A percentile compares a stretch with the other conserved stretches of the same genome.
phyloP scores from a whole-genome alignment of 306 rosid genomes.

The Acacia acuminata region DNA sequence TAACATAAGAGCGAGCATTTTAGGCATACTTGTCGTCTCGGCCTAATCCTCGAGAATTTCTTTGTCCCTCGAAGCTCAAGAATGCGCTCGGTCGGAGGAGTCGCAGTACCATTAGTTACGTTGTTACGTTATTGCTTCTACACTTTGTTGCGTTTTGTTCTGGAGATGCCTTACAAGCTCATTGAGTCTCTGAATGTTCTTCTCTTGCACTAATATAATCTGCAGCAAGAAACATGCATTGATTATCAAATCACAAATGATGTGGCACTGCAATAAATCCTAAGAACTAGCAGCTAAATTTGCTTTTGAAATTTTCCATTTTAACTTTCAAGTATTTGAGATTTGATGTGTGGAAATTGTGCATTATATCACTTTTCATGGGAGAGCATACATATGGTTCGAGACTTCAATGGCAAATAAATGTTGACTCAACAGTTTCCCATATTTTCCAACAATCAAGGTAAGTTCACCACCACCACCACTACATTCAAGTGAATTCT shows the following conservation, averaged over 20 bases:
- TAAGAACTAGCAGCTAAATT: too few relatives aligned
- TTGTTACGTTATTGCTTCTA: slow-evolving; percentile 44
- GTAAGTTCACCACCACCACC: not conserved
- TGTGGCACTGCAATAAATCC: too few relatives aligned
- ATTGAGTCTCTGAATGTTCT: slow-evolving; percentile 62
- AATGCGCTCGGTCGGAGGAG: slow-evolving; percentile 39
- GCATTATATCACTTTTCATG: too few relatives aligned
- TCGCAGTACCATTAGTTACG: slow-evolving; percentile 38
- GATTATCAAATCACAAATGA: too few relatives aligned
- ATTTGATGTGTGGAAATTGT: too few relatives aligned
- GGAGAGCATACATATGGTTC: too few relatives aligned
- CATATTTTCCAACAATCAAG: not conserved
- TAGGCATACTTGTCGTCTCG: slow-evolving; percentile 2
- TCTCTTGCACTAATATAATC: slow-evolving; percentile 80
- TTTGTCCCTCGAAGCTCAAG: slow-evolving; percentile 49
- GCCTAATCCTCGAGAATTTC: slow-evolving; percentile 48
- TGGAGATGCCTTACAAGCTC: slow-evolving; percentile 65
- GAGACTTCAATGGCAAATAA: too few relatives aligned
- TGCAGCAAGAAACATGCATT: too few relatives aligned
- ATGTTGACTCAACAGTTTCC: too few relatives aligned
- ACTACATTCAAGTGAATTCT: not conserved
- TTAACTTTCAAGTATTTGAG: too few relatives aligned
- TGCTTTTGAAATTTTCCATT: too few relatives aligned
- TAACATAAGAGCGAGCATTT: not conserved
- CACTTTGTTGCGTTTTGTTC: slow-evolving; percentile 59